A percentile compares a stretch with the other conserved stretches of the same genome.
Conservation (phyloP, 2,329 filamentous ascomycete genomes). For the Delphinella strobiligena region DNA sequence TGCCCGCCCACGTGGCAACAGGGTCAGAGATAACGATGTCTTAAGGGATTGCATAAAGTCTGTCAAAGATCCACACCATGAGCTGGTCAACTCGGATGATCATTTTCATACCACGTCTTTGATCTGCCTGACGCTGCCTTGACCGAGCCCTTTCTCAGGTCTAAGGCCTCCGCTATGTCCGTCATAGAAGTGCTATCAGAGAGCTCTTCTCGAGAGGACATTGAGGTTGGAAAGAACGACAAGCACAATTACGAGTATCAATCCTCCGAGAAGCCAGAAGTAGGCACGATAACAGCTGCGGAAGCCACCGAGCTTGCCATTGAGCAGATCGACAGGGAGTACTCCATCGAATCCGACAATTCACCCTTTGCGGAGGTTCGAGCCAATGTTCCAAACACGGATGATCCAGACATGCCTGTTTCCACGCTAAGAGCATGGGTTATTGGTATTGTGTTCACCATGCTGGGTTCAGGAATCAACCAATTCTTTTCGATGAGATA, state of each 20-base stretch:
- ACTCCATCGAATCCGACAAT: conserved; percentile 6
- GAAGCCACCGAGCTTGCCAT: neutral
- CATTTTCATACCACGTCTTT: too few species aligned
- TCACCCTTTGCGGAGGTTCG: conserved; percentile 16
- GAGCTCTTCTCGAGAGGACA: neutral
- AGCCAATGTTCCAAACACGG: conserved; percentile 13
- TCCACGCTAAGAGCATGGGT: conserved; percentile 22
- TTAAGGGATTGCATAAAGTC: too few species aligned
- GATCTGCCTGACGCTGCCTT: too few species aligned
- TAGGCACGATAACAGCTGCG: neutral
- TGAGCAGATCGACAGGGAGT: neutral
- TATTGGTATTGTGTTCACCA: conserved; percentile 18
- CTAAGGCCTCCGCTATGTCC: too few species aligned
- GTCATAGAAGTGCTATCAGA: neutral
- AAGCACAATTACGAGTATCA: neutral
- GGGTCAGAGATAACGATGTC: too few species aligned
- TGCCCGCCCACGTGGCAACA: too few species aligned
- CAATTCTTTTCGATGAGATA: conserved; percentile 20
- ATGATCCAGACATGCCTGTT: conserved; percentile 15
- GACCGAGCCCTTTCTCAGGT: too few species aligned
- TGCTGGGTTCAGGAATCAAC: conserved; percentile 18
- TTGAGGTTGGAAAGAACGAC: neutral
- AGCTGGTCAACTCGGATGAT: too few species aligned
- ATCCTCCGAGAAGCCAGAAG: neutral
- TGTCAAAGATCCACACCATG: too few species aligned